These are phyloP conservation scores for Panellus pusillus DNA, from an alignment of 768 basidiomycete species.

Conservation along the genomic window DNA sequence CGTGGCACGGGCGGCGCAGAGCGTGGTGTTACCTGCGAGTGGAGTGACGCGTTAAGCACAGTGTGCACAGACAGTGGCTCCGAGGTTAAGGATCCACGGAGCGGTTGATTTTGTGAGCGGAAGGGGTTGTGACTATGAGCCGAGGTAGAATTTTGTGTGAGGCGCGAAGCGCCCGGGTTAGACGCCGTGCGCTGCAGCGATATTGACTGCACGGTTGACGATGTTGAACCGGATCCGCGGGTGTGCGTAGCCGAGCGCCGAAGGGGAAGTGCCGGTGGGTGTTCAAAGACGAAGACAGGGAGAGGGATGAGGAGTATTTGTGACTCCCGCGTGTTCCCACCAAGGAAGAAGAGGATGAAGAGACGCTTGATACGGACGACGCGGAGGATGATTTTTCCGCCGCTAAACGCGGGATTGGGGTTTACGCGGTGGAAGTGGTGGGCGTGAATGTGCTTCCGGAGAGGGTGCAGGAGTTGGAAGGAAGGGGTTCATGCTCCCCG, in stretches of 20 bases:
- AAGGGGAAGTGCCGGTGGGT: neutral
- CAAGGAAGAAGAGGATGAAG: neutral
- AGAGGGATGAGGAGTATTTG: conserved; percentile 1
- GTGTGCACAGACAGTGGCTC: no score
- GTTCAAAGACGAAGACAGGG: neutral
- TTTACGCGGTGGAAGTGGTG: neutral
- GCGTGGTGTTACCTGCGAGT: no score
- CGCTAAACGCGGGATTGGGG: neutral
- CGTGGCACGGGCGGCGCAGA: no score
- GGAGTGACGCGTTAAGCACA: no score
- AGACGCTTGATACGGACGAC: neutral
- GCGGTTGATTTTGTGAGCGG: no score
- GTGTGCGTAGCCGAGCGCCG: neutral
- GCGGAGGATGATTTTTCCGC: neutral
- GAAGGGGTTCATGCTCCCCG: neutral
- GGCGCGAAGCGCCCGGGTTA: no score
- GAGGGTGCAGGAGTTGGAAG: conserved; percentile 3
- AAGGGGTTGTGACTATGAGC: no score
- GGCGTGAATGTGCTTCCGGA: neutral
- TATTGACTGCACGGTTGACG: no score
- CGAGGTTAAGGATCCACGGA: no score
- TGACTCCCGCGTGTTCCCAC: neutral
- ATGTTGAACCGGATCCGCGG: no score
- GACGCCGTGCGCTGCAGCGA: no score
- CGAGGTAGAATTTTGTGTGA: no score